phyloP scores from a whole-genome alignment of 192 early-diverging fungal genomes.

The Ambispora gerdemannii region DNA sequence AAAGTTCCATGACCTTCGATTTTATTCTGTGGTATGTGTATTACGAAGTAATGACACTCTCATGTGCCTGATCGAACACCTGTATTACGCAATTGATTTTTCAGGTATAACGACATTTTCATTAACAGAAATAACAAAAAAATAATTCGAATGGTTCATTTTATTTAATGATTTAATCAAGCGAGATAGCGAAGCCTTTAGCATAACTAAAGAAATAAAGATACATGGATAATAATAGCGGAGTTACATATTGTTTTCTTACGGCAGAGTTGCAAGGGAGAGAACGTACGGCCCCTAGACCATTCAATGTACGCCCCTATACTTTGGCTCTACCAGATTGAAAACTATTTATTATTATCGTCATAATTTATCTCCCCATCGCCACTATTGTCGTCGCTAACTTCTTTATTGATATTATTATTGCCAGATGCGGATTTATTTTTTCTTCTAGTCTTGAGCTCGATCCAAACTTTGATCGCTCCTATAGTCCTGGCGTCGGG shows the following conservation, averaged over 20 bases:
- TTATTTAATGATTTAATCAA: constrained; percentile 19
- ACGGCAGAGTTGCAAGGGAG: too few species aligned
- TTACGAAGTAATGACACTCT: too few species aligned
- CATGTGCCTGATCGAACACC: too few species aligned
- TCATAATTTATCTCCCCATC: constrained; percentile 9
- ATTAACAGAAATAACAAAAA: too few species aligned
- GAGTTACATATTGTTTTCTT: not conserved
- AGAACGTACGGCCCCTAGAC: constrained; percentile 19
- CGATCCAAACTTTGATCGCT: constrained; percentile 22
- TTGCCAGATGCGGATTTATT: constrained; percentile 11
- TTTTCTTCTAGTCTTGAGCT: constrained; percentile 16
- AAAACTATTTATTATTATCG: constrained; percentile 18
- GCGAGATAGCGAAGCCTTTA: constrained; percentile 6
- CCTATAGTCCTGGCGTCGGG: too few species aligned
- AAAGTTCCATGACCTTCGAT: too few species aligned
- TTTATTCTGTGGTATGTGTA: too few species aligned
- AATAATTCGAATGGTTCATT: constrained; percentile 14
- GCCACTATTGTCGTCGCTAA: constrained; percentile 8
- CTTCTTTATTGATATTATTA: constrained; percentile 21
- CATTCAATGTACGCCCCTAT: not conserved
- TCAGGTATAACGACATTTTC: too few species aligned
- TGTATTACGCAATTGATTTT: too few species aligned
- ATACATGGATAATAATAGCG: constrained; percentile 10
- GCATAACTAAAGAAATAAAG: constrained; percentile 16
- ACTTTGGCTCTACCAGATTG: constrained; percentile 20